phyloP scores from a whole-genome alignment of 805 yeast species.

The Blastobotrys attinorum region DNA sequence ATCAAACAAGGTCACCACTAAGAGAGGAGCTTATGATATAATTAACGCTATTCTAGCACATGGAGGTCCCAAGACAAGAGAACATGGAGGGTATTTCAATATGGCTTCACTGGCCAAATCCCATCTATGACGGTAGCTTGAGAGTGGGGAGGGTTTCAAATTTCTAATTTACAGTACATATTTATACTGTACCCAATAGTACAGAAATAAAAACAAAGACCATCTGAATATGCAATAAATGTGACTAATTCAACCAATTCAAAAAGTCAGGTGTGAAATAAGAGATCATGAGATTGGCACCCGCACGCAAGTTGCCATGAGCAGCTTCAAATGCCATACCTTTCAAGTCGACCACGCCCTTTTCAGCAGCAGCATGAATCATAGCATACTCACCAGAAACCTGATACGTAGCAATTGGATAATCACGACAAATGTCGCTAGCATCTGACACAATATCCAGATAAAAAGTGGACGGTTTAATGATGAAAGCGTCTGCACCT shows the following conservation, averaged over 20 bases:
- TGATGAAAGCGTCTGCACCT: constrained; percentile 93
- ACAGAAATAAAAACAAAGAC: no score
- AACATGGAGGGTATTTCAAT: no score
- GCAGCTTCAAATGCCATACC: constrained; percentile 75
- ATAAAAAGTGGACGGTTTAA: constrained; percentile 94
- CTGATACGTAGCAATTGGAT: constrained; percentile 91
- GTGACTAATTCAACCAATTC: constrained; percentile 94
- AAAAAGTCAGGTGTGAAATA: constrained; percentile 94
- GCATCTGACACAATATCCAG: constrained; percentile 89
- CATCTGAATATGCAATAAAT: no score
- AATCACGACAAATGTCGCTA: constrained; percentile 65
- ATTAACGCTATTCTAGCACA: no score
- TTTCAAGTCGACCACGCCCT: constrained; percentile 82
- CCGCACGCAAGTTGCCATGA: constrained; percentile 88
- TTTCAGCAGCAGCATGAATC: constrained; percentile 97
- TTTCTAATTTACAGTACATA: no score
- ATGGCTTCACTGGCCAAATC: no score
- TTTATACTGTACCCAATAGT: no score
- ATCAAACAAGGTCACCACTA: no score
- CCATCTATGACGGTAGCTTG: no score
- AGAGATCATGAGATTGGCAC: constrained; percentile 84
- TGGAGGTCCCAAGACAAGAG: no score
- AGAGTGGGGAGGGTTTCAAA: no score
- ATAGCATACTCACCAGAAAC: constrained; percentile 97
- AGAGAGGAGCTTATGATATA: no score